Base-by-base conservation (phyloP, 768 basidiomycete species). In the Hericium alpestre region DNA sequence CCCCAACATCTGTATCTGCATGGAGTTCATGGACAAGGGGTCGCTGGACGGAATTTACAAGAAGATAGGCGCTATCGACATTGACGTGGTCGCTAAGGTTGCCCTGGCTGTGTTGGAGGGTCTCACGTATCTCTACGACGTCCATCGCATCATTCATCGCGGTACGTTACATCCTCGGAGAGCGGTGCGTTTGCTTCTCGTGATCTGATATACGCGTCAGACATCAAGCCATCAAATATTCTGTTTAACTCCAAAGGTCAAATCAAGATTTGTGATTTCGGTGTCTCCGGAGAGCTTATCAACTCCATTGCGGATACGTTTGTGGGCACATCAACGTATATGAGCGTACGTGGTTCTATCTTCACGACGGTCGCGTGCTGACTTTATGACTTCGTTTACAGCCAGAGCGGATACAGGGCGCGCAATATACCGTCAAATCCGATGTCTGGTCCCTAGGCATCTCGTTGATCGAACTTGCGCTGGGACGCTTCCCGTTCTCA, bases 391-490 rank as follows among this genome's bases (percentile, higher is more conserved):
- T 40, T 53, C 58, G 59, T 51, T 38, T 55, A 38, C 71, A 99
- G 96, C 96, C 96, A 16, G 96, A 99, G 67, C 93, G 96, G 58
- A 98, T 99, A 74, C 95, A 98, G 73, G 96, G 96, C 52, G 93
- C 93, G 1, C 90, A 91, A 67, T 98, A 99, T 70, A 93, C 93
- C 27, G 95, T 99, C 71, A 98, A 98, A 72, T 97, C 94, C 3
- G 96, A 99, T 65, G 95, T 98, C 4, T 99, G 96, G 96, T 97
- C 95, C 0, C 81, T 98, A 47, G 96, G 96, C 32, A 93, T 99
- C 66, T 90, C 93, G 8, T 78, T 99, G 51, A 94, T 98, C 69
- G 96, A 99, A 73, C 83, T 99, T 43, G 96, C 93, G 0, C 82
- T 95, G 37, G 96, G 95, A 15, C 87, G 93, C 39, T 99, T 99